A percentile compares a stretch with the other conserved stretches of the same genome.
Evolutionary conservation across 192 early-diverging fungal species (phyloP).

Genomic region (Coemansia sp.): DNA sequence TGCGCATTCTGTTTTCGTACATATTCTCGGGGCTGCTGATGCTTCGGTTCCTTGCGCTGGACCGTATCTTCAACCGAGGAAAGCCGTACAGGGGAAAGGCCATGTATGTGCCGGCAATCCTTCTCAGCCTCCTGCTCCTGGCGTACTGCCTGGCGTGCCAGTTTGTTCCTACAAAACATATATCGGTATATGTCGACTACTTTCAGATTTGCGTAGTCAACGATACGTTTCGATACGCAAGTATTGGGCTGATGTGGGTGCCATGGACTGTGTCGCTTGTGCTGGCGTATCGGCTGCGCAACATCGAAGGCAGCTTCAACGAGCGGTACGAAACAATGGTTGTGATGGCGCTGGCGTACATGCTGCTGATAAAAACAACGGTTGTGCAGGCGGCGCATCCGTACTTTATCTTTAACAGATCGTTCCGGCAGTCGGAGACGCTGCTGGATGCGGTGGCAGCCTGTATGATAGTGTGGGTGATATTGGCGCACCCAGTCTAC

Average conservation of each 20-base stretch:
- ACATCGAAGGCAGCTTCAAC: conserved; percentile 46
- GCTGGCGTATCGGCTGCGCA: conserved; percentile 18
- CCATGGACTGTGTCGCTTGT: conserved; percentile 10
- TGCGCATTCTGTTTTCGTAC: conserved; percentile 25
- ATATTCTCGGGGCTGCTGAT: conserved; percentile 20
- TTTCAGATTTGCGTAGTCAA: conserved; percentile 20
- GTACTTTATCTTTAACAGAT: conserved; percentile 1
- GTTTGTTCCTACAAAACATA: conserved; percentile 9
- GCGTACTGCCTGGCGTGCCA: conserved; percentile 26
- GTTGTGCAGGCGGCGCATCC: conserved; percentile 16
- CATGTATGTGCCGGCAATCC: conserved; percentile 15
- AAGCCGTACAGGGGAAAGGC: conserved; percentile 31
- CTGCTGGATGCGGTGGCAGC: conserved; percentile 26
- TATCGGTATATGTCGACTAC: conserved; percentile 14
- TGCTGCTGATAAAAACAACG: conserved; percentile 25
- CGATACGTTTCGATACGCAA: conserved; percentile 19
- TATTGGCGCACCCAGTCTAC: conserved; percentile 37
- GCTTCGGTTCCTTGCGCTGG: conserved; percentile 24
- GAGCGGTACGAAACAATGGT: conserved; percentile 36
- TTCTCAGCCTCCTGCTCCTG: conserved; percentile 10
- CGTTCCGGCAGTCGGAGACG: conserved; percentile 23
- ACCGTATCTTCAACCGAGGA: conserved; percentile 33
- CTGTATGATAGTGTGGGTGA: conserved; percentile 39
- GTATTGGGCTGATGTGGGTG: conserved; percentile 31
- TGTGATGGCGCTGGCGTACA: conserved; percentile 22